Evolutionary conservation across 306 rosid genomes (phyloP).

Genomic region (Heteromeles arbutifolia): DNA sequence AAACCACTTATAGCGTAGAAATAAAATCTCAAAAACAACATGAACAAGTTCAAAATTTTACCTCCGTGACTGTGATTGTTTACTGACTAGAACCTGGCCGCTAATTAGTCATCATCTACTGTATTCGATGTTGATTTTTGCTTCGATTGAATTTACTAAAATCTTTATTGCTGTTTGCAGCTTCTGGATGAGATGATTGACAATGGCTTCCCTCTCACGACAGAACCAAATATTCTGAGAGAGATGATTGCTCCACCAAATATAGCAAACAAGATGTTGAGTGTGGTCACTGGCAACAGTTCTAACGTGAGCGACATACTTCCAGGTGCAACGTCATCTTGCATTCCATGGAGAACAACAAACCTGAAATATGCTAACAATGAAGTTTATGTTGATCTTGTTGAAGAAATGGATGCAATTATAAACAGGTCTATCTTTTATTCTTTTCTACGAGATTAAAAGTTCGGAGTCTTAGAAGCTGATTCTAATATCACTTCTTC

Average conservation of each 20-base stretch:
- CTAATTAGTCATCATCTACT: not conserved
- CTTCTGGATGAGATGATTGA: constrained; percentile 98
- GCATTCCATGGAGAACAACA: constrained; percentile 78
- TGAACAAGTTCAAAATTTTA: not conserved
- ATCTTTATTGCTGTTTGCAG: constrained; percentile 36
- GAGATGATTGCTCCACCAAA: constrained; percentile 96
- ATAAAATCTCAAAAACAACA: not conserved
- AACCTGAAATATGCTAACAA: constrained; percentile 67
- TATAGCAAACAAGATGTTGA: constrained; percentile 82
- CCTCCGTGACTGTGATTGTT: not conserved
- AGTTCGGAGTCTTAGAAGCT: not conserved
- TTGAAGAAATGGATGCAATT: constrained; percentile 85
- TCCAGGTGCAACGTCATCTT: constrained; percentile 75
- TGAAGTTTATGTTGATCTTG: constrained; percentile 84
- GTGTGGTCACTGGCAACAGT: constrained; percentile 86
- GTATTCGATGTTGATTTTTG: not conserved
- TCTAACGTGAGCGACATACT: constrained; percentile 85
- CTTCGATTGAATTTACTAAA: not conserved
- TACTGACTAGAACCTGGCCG: not conserved
- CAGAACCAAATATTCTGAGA: constrained; percentile 82
- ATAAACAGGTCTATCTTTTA: constrained; percentile 48
- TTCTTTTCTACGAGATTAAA: not conserved
- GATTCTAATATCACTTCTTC: not conserved
- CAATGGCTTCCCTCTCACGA: constrained; percentile 95
- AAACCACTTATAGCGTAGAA: not conserved